Evolutionary conservation across 2,329 filamentous ascomycete species (phyloP), one percentile per base, ranked within the genome.

Genomic region (Plenodomus tracheiphilus): DNA sequence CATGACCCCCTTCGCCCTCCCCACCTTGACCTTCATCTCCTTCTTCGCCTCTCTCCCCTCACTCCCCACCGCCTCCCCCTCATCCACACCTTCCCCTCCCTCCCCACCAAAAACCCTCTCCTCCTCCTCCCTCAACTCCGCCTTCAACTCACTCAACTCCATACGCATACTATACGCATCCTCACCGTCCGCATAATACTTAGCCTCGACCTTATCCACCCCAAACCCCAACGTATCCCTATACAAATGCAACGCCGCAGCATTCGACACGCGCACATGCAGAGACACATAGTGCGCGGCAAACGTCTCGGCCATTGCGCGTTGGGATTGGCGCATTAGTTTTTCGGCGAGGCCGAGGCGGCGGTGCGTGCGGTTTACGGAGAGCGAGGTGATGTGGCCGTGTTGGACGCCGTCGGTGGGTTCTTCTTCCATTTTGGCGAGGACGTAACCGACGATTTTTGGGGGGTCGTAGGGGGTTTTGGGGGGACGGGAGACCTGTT

Each of bases 351-450:
- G 89, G 0, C 94, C 94, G 51, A 99, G 74, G 46, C 93, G 78
- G 50, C 94, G 80, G 75, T 99, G 94, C 59, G 94, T 99, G 59
- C 94, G 82, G 94, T 97, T 99, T 37, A 99, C 94, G 67, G 87
- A 92, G 68, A 99, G 75, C 62, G 87, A 92, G 39, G 94, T 99
- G 69, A 99, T 97, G 77, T 99, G 94, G 15, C 94, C 94, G 76
- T 97, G 94, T 63, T 87, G 89, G 35, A 97, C 79, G 49, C 92
- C 92, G 73, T 97, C 93, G 51, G 87, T 71, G 7, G 94, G 93
- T 74, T 97, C 94, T 79, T 99, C 94, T 75, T 99, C 94, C 92
- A 99, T 99, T 82, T 99, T 99, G 43, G 94, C 94, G 20, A 99
- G 85, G n/a, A 99, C 94, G 72, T 99, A 99, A 64, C 94, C 94